Base-by-base conservation (phyloP, 2,329 filamentous ascomycete species). In the Colletotrichum filicis region DNA sequence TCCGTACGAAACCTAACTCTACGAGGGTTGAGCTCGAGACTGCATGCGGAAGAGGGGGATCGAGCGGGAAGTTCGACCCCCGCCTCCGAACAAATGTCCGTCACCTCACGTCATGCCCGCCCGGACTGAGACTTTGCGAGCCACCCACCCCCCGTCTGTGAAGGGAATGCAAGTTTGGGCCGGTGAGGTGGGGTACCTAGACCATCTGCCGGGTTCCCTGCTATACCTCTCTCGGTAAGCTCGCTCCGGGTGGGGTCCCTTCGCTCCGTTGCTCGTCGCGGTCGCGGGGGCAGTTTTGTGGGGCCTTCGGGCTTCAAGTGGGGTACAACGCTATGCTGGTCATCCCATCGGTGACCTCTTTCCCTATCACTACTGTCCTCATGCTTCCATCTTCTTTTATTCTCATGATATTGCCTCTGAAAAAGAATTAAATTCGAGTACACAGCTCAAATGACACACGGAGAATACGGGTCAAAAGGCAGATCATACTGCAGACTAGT, bases 161-260 rank as follows among this genome's bases (percentile, higher is more conserved):
- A 56, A 42, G 37, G 16, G 16, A 19, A 42, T 42, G 46, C 19
- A n/a, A n/a, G n/a, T 11, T 42, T 26, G 56, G n/a, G 42, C n/a
- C 28, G 30, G 53, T 19, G 46, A 37, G 7, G 59, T 16, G 52
- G 35, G 49, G 24, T 49, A 24, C 24, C 24, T 24, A 59, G 42
- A 6, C 11, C 53, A 35, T 53, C 28, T 22, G 57, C 57, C 42
- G 30, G 35, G 46, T 5, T 26, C 19, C 6, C n/a, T 52, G 14
- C 59, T 58, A 42, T 69, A 28, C 35, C 35, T 52, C 5, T 37
- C 37, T 52, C 66, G 66, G 53, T 52, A 58, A 64, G 59, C 22
- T 11, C 22, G 16, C 9, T 30, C 37, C 35, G 22, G 9, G 55
- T 28, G 37, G 60, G 53, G 19, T n/a, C 7, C 52, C 7, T 42